Evolutionary conservation across 345 rosid genomes (phyloP), one percentile per base, ranked within the genome.

Genomic region (Eucalyptus regnans): DNA sequence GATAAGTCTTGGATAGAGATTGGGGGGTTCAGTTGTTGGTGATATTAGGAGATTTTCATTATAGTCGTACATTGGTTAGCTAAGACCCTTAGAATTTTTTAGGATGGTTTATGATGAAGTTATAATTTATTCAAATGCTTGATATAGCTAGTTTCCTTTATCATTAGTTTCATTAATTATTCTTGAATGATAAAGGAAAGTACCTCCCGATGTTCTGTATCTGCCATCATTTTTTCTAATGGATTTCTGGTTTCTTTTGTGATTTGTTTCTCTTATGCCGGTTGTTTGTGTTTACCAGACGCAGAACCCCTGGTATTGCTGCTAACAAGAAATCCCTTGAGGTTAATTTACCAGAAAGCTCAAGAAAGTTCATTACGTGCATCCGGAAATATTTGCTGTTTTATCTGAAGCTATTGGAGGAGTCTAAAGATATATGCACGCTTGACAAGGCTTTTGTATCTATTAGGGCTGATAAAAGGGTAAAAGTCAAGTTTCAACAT

Each of bases 361-460:
- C 99, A 25, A 94, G 99, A 88, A 97, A 98, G 89, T 98, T 98
- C 93, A 98, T 98, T 90, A 97, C 99, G 44, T 95, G 99, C 93
- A 97, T 98, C 88, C 91, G 99, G 87, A 98, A 96, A 89, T 97
- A 96, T 93, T 90, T 97, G 88, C 88, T 98, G 91, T 97, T 98
- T 90, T 97, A 97, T 92, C 92, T 98, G 95, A 96, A 92, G 91
- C 92, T 97, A 54, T 90, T 98, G 97, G 99, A 98, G 93, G 98
- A 96, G 93, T 93, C 98, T 86, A 94, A 95, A 91, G 99, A 97
- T 50, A 89, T 93, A 88, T 91, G 92, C 91, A 96, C 95, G 27
- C 96, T 98, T 90, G 99, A 98, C 90, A 96, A 98, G 87, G 98
- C 99, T 86, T 95, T 94, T 93, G 90, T 92, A 88, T 97, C 99